These are phyloP conservation scores for Herpotrichia juniperi DNA, from an alignment of 2,329 filamentous ascomycete species.

Conservation along the genomic window DNA sequence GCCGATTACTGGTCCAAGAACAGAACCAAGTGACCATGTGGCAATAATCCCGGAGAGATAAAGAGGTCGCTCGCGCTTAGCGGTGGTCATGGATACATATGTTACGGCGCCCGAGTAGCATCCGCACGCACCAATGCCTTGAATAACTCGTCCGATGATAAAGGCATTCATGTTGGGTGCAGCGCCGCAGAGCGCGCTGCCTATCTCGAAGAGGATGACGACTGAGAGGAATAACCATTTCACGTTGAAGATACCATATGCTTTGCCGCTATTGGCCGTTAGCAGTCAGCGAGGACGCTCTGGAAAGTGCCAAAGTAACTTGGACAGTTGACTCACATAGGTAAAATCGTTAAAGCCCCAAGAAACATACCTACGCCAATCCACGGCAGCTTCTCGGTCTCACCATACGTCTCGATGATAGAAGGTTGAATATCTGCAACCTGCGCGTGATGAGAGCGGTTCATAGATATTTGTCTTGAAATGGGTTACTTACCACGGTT, in stretches of 20 bases:
- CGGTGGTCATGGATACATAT: conserved; percentile 33
- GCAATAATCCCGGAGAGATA: conserved; percentile 37
- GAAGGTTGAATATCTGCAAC: conserved; percentile 19
- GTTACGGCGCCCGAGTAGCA: conserved; percentile 47
- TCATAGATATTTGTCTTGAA: too few relatives aligned
- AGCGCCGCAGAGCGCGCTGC: conserved; percentile 37
- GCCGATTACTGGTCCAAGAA: conserved; percentile 56
- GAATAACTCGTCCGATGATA: conserved; percentile 52
- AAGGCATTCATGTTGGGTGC: conserved; percentile 34
- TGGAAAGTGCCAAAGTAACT: too few relatives aligned
- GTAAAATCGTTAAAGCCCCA: not conserved
- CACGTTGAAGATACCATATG: conserved; percentile 50
- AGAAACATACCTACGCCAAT: conserved; percentile 4
- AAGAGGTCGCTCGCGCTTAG: conserved; percentile 34
- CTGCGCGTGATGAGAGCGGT: too few relatives aligned
- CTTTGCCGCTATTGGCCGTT: conserved; percentile 36
- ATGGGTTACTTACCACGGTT: not conserved
- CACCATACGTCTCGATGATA: conserved; percentile 10
- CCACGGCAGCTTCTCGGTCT: conserved; percentile 11
- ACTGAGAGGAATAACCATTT: conserved; percentile 50
- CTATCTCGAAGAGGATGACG: conserved; percentile 35
- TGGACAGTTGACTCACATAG: too few relatives aligned
- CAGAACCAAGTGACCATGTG: conserved; percentile 52
- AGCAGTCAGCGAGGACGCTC: too few relatives aligned
- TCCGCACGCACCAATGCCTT: conserved; percentile 53